These are phyloP conservation scores for Hyphochytrium catenoides DNA, from an alignment of 352 stramenopile species.

Conservation along the genomic window DNA sequence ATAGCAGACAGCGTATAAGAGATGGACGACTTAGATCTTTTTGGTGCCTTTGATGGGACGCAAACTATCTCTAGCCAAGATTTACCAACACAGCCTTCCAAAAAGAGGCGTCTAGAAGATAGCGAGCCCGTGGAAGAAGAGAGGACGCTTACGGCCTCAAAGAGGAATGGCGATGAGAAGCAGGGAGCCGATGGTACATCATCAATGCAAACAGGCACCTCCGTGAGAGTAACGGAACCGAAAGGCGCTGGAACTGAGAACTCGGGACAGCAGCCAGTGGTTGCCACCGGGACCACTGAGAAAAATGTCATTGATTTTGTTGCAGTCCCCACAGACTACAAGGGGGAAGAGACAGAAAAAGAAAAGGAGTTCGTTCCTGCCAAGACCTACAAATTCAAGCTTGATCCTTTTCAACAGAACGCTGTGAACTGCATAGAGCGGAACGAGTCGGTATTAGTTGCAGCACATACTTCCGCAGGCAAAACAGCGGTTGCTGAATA, in stretches of 20 bases:
- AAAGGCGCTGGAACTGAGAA: conserved; percentile 32
- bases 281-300: conserved; percentile 76
- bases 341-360: conserved; percentile 18
- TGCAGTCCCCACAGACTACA: conserved; percentile 51
- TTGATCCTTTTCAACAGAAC: conserved; percentile 96
- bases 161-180: conserved; percentile 8
- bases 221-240: conserved; percentile 38
- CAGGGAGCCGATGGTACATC: neutral
- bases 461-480: conserved; percentile 91
- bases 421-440: conserved; percentile 87
- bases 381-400: conserved; percentile 90
- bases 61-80: conserved; percentile 25
- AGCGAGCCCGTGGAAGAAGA: conserved; percentile 16
- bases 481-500: conserved; percentile 96
- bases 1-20: neutral
- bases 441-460: conserved; percentile 92
- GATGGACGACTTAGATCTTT: conserved; percentile 68
- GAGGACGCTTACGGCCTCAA: conserved; percentile 21
- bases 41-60: conserved; percentile 72
- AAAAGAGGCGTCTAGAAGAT: conserved; percentile 14
- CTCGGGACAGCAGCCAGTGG: conserved; percentile 24
- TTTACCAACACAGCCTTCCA: conserved; percentile 15
- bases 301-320: conserved; percentile 88
- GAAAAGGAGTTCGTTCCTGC: conserved; percentile 33
- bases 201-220: conserved; percentile 14